Evolutionary conservation across 169 alveolate species (phyloP).

Genomic region (Plasmodium inui): DNA sequence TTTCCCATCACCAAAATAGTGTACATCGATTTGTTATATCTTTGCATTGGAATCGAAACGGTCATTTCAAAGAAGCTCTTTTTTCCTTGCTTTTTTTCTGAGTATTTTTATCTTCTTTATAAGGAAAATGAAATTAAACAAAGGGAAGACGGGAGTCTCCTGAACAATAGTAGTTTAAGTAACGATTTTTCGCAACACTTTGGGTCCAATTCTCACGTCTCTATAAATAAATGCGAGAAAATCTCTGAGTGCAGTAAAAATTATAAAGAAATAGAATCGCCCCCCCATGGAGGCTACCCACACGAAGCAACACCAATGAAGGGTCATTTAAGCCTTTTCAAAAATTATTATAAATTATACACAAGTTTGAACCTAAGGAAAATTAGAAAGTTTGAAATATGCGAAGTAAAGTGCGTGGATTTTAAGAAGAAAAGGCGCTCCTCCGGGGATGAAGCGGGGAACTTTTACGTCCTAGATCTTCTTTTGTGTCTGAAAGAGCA

Average conservation of each 20-base stretch:
- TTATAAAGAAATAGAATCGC: conserved; percentile 3
- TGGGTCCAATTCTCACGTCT: background rate
- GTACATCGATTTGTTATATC: conserved; percentile 42
- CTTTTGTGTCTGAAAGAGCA: conserved; percentile 65
- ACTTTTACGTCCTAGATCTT: conserved; percentile 37
- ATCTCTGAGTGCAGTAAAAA: conserved; percentile 4
- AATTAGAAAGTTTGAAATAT: conserved; percentile 52
- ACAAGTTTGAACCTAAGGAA: conserved; percentile 14
- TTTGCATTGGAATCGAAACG: conserved; percentile 69
- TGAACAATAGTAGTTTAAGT: conserved; percentile 10
- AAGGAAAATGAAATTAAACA: conserved; percentile 29
- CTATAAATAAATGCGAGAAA: conserved; percentile 10
- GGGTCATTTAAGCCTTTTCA: conserved; percentile 45
- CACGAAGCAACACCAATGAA: background rate
- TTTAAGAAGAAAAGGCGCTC: conserved; percentile 26
- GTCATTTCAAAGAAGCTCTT: conserved; percentile 36
- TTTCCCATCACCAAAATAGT: conserved; percentile 44
- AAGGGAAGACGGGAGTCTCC: background rate
- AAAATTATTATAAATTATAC: conserved; percentile 44
- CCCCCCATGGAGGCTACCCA: background rate
- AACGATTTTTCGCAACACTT: background rate
- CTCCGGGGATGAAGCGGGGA: conserved; percentile 6
- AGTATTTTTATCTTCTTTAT: conserved; percentile 48
- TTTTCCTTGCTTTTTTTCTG: conserved; percentile 74
- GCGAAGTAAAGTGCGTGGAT: conserved; percentile 35